Conservation (phyloP, 179 eudicot genomes). For the Carnegiea gigantea region DNA sequence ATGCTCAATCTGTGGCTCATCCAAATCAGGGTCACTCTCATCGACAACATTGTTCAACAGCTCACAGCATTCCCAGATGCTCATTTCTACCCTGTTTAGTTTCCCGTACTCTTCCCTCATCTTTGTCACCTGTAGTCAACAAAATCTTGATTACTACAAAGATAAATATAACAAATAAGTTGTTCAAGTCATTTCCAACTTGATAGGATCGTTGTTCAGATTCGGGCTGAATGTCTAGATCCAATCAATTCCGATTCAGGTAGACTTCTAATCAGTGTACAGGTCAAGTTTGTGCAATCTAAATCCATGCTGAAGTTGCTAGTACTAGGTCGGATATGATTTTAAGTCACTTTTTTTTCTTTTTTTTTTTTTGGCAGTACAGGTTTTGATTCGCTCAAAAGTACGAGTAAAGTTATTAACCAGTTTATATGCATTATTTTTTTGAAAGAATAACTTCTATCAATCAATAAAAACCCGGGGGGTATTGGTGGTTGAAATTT, state of each 20-base stretch:
- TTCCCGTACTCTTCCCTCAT: constrained; percentile 78
- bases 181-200: not conserved
- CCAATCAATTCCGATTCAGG: no score
- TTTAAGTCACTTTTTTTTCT: no score
- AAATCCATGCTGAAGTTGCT: no score
- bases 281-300: no score
- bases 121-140: constrained; percentile 54
- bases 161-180: not conserved
- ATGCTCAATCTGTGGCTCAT: constrained; percentile 94
- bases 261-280: no score
- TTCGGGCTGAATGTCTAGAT: no score
- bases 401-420: no score
- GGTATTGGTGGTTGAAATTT: not conserved
- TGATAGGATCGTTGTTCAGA: not conserved
- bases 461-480: not conserved
- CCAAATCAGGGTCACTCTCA: constrained; percentile 91
- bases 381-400: no score
- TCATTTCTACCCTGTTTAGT: constrained; percentile 74
- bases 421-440: no score
- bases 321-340: no score
- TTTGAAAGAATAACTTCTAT: no score
- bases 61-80: constrained; percentile 97
- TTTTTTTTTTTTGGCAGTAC: no score
- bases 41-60: constrained; percentile 79
- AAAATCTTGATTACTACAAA: not conserved